Evolutionary conservation across 371 early-diverging fungal genomes (phyloP).

Genomic region (Mortierella sp.): DNA sequence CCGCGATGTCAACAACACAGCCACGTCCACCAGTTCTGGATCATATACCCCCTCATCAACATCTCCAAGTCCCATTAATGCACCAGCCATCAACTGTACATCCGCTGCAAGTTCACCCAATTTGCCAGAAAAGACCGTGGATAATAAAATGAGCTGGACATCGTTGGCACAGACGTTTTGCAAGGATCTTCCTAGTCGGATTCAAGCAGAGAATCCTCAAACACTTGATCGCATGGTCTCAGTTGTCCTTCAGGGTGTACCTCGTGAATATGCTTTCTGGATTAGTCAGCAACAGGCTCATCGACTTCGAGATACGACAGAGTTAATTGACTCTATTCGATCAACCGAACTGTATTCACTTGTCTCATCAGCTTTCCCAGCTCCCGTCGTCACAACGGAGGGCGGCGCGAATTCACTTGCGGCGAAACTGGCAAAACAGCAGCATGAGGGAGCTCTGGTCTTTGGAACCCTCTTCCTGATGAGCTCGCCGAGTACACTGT

Average conservation of each 20-base stretch:
- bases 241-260: constrained; percentile 52
- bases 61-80: no score
- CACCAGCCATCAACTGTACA: constrained; percentile 7
- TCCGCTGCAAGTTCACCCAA: constrained; percentile 7
- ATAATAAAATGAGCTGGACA: constrained; percentile 57
- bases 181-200: constrained; percentile 53
- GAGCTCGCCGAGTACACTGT: constrained; percentile 53
- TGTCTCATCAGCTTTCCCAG: constrained; percentile 44
- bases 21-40: background rate
- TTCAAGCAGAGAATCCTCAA: constrained; percentile 56
- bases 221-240: constrained; percentile 41
- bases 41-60: no score
- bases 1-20: background rate
- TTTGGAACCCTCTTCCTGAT: constrained; percentile 57
- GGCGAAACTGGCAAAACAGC: constrained; percentile 17
- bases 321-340: constrained; percentile 37
- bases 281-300: constrained; percentile 52
- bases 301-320: constrained; percentile 38
- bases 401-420: constrained; percentile 1
- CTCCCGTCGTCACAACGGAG: background rate
- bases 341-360: constrained; percentile 40
- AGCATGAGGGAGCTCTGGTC: constrained; percentile 45
- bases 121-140: constrained; percentile 18
- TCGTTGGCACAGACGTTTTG: constrained; percentile 56
- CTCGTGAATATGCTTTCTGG: constrained; percentile 51